Evolutionary conservation across 2,329 filamentous ascomycete genomes (phyloP).

Genomic region (Aspergillus pseudoterreus): DNA sequence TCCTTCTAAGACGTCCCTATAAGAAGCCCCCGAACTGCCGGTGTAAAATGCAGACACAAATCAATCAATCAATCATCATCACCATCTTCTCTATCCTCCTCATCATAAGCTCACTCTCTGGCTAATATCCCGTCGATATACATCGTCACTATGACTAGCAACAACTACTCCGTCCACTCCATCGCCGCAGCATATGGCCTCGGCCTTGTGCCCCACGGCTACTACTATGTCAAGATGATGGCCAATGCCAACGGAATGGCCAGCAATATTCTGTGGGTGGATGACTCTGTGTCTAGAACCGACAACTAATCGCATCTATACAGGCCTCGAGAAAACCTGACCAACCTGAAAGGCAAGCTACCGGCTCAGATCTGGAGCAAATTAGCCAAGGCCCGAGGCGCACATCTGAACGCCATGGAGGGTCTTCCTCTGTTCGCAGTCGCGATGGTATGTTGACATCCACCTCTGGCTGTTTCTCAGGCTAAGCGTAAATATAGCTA

Average conservation of each 20-base stretch:
- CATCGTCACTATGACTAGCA: constrained; percentile 10
- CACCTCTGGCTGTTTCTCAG: neutral
- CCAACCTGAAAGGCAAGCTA: constrained; percentile 24
- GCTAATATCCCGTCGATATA: neutral
- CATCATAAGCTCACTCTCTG: neutral
- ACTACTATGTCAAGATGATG: constrained; percentile 30
- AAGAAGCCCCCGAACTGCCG: too few relatives aligned
- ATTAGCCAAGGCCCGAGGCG: constrained; percentile 26
- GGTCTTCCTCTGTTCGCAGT: constrained; percentile 32
- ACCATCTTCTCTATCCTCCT: too few relatives aligned
- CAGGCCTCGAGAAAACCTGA: constrained; percentile 31
- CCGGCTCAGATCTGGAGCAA: constrained; percentile 18
- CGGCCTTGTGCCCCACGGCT: constrained; percentile 27
- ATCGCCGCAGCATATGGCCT: constrained; percentile 30
- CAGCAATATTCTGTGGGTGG: constrained; percentile 24
- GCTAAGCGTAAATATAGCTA: constrained; percentile 15
- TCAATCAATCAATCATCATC: too few relatives aligned
- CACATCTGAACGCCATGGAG: constrained; percentile 35
- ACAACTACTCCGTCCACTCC: constrained; percentile 29
- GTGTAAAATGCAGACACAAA: too few relatives aligned
- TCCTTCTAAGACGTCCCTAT: too few relatives aligned
- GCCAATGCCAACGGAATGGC: constrained; percentile 24
- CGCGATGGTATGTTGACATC: constrained; percentile 22
- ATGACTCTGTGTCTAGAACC: neutral
- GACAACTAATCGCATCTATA: neutral